A percentile compares a stretch with the other conserved stretches of the same genome.
These are phyloP conservation scores for Gardenia jasminoides DNA, from an alignment of 257 asterid genomes.

Conservation along the genomic window DNA sequence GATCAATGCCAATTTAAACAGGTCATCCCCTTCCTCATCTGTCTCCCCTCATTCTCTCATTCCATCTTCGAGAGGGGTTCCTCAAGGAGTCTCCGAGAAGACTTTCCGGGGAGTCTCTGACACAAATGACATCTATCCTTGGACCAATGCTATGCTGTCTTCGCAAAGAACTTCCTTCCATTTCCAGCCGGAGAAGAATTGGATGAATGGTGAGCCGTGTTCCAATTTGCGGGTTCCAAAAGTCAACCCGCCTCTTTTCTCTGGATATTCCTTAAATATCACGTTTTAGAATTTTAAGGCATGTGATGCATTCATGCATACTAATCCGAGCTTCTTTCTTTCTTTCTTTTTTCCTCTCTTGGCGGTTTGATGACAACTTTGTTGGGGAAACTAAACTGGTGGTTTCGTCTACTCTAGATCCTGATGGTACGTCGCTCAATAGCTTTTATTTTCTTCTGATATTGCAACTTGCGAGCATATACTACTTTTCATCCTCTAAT, in stretches of 20 bases:
- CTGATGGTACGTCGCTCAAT: conserved; percentile 57
- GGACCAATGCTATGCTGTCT: conserved; percentile 71
- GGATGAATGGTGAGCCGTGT: conserved; percentile 67
- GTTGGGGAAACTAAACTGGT: conserved; percentile 19
- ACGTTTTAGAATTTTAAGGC: not conserved
- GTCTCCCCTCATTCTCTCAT: conserved; percentile 18
- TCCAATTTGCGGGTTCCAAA: not conserved
- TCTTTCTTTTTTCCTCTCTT: not conserved
- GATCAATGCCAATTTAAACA: conserved; percentile 8
- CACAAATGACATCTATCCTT: conserved; percentile 33
- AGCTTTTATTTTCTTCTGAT: not conserved
- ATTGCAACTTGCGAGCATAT: not conserved
- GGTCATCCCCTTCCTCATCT: conserved; percentile 12
- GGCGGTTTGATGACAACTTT: conserved; percentile 15
- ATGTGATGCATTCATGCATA: not conserved
- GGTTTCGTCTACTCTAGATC: conserved; percentile 57
- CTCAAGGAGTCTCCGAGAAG: conserved; percentile 83
- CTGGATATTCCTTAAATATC: not conserved
- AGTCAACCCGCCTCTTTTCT: not conserved
- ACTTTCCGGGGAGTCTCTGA: conserved; percentile 43
- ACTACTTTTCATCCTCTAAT: too few species aligned
- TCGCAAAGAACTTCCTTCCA: conserved; percentile 86
- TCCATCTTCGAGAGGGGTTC: conserved; percentile 56
- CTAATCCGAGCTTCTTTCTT: conserved; percentile 14
- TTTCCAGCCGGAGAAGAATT: conserved; percentile 72